phyloP scores from a whole-genome alignment of 306 rosid species.

The Cucumis sativus region Cucumber_9930_V3 NC_026655.2:779501-780000 shows the following conservation, averaged over 20 bases:
- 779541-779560: neutral
- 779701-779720: neutral
- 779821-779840: constrained; percentile 63
- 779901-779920: constrained; percentile 63
- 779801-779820: constrained; percentile 48
- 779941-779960: constrained; percentile 61
- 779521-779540: neutral
- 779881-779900: constrained; percentile 61
- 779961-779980: constrained; percentile 62
- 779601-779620: constrained; percentile 53
- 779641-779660: constrained; percentile 72
- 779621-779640: constrained; percentile 56
- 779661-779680: constrained; percentile 11
- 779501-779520: neutral
- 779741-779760: neutral
- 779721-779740: neutral
- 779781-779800: neutral
- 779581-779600: constrained; percentile 59
- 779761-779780: neutral
- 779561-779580: neutral
- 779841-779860: constrained; percentile 40
- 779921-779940: constrained; percentile 59
- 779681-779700: neutral
- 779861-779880: constrained; percentile 52
- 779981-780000: constrained; percentile 62